A percentile compares a stretch with the other conserved stretches of the same genome.
These are phyloP conservation scores for Fusarium verrucosum DNA, from an alignment of 2,329 filamentous ascomycete genomes.

Conservation along the genomic window DNA sequence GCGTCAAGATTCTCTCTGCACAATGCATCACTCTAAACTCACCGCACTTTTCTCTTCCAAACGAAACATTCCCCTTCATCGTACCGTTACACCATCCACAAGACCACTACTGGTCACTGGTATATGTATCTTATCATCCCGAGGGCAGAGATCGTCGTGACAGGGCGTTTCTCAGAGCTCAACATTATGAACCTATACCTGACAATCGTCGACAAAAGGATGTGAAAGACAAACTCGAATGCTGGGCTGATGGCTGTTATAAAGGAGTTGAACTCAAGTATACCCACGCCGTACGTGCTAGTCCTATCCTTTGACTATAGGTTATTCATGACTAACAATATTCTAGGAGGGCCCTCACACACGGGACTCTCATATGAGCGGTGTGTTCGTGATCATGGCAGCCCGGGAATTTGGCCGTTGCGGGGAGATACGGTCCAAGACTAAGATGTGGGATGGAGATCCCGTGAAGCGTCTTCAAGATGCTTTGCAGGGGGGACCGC, in stretches of 20 bases:
- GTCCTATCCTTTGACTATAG: neutral
- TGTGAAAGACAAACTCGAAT: neutral
- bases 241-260: neutral
- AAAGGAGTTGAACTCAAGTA: neutral
- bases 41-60: no score
- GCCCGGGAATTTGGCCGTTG: neutral
- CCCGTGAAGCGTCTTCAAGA: neutral
- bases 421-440: neutral
- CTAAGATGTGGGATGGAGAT: neutral
- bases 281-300: neutral
- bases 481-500: neutral
- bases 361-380: neutral
- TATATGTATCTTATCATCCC: fast-evolving
- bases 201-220: neutral
- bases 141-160: neutral
- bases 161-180: neutral
- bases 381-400: neutral
- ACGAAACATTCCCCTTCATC: neutral
- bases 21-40: no score
- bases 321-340: neutral
- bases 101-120: neutral
- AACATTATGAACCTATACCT: neutral
- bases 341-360: neutral
- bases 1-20: no score
- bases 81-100: neutral